These are phyloP conservation scores for Boechera retrofracta DNA, from an alignment of 345 rosid species.

Conservation along the genomic window DNA sequence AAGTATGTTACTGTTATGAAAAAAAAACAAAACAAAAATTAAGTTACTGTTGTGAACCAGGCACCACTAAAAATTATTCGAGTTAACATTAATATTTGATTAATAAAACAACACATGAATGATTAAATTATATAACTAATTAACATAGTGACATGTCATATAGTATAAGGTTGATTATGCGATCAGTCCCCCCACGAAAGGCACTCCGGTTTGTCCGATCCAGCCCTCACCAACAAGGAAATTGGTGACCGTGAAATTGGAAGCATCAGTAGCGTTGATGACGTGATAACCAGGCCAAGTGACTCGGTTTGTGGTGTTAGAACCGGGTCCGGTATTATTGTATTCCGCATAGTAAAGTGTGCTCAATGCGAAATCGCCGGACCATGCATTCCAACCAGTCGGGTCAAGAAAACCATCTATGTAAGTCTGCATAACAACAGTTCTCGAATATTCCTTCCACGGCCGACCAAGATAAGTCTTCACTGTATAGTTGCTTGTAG, in stretches of 20 bases:
- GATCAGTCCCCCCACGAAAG: slow-evolving; percentile 50
- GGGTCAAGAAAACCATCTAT: slow-evolving; percentile 62
- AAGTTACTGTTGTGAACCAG: not conserved
- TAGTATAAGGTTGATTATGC: slow-evolving; percentile 24
- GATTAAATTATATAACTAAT: slow-evolving; percentile 10
- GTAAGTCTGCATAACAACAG: slow-evolving; percentile 65
- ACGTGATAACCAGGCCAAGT: slow-evolving; percentile 75
- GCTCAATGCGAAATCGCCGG: slow-evolving; percentile 64
- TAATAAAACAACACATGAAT: slow-evolving; percentile 36
- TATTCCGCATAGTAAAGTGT: slow-evolving; percentile 84
- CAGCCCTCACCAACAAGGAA: slow-evolving; percentile 71
- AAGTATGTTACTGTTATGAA: no score
- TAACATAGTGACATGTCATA: slow-evolving; percentile 14
- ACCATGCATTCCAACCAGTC: slow-evolving; percentile 79
- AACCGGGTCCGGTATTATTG: slow-evolving; percentile 71
- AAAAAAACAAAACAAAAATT: no score
- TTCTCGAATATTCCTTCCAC: slow-evolving; percentile 89
- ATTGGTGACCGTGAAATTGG: slow-evolving; percentile 64
- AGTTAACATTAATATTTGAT: not conserved
- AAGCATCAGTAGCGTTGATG: slow-evolving; percentile 67
- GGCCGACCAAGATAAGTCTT: slow-evolving; percentile 81
- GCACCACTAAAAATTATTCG: slow-evolving; percentile 32
- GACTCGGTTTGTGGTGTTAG: slow-evolving; percentile 63
- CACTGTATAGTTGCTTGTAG: slow-evolving; percentile 51
- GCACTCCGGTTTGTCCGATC: slow-evolving; percentile 72